These are phyloP conservation scores for Cerrena zonata DNA, from an alignment of 1,284 basidiomycete genomes.

Conservation along the genomic window DNA sequence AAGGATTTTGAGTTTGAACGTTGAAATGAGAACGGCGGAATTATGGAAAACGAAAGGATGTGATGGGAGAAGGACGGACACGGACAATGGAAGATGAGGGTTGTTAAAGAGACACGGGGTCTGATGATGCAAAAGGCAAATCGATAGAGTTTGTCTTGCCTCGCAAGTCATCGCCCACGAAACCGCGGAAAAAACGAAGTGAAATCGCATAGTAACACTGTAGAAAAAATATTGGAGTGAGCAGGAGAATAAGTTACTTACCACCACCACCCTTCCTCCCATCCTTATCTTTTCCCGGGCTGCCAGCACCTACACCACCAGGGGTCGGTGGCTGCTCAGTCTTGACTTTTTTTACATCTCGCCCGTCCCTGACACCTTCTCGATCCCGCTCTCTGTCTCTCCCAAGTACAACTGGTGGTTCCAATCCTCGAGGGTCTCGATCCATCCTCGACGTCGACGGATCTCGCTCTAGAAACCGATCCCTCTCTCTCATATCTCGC, in stretches of 20 bases:
- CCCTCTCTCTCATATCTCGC: constrained; percentile 32
- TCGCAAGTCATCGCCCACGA: background rate
- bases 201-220: too few species aligned
- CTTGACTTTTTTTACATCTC: background rate
- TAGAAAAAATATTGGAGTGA: background rate
- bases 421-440: background rate
- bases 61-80: too few species aligned
- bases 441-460: background rate
- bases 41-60: too few species aligned
- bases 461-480: constrained; percentile 13
- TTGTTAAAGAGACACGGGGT: too few species aligned
- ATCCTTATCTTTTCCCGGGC: background rate
- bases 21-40: background rate
- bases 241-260: background rate
- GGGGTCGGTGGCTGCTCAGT: background rate
- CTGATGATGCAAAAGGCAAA: background rate
- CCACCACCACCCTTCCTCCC: background rate
- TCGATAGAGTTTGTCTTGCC: background rate
- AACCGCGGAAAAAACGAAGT: background rate
- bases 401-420: background rate
- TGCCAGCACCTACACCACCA: background rate
- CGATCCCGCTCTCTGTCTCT: background rate
- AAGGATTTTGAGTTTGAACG: background rate
- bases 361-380: background rate
- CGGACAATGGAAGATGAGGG: too few species aligned